Evolutionary conservation across 257 asterid species (phyloP), one percentile per base, ranked within the genome.

Genomic region (Mentha longifolia): DNA sequence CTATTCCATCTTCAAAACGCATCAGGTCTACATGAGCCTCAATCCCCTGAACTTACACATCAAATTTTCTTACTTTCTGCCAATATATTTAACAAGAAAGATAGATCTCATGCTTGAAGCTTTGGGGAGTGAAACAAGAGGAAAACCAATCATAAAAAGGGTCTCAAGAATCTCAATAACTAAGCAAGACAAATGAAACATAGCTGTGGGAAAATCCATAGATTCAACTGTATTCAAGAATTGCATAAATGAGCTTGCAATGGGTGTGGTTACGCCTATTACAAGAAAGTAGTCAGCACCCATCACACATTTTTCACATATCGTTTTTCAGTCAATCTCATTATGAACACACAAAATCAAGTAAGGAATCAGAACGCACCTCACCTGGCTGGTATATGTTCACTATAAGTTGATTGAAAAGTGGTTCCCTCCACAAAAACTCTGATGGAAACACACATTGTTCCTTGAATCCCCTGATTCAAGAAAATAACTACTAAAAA

Each of bases 1-100:
- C 95, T 51, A 94, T 94, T 37, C 98, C 99, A 67, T 94, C 99
- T 49, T 89, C 95, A 49, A 91, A 91, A 13, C 96, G 81, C 98
- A 89, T 76, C 30, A 91, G 96, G 77, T 94, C 99, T 65, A 94
- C 95, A 65, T 94, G 99, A 3, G 95, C 90, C 72, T 89, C 57
- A 10, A 94, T 94, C 19, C 99, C 99, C 99, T 94, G 77, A 76
- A 67, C 14, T 14, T 22, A 35, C 42, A 20, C 22, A 30, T 22
- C 42, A 65, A 2, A 2, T 5, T 10, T 25, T 33, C 1, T 60
- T 16, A 37, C 31, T 51, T 51, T 16, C 13, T 15, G 25, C 0
- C 11, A 49, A n/a, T n/a, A n/a, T n/a, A n/a, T n/a, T n/a, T 50
- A 16, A 50, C 25, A 50, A 9, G 12, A 16, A 15, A 47, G 54